Conservation (phyloP, 1,284 basidiomycete species). For the Leccinum insolens region DNA sequence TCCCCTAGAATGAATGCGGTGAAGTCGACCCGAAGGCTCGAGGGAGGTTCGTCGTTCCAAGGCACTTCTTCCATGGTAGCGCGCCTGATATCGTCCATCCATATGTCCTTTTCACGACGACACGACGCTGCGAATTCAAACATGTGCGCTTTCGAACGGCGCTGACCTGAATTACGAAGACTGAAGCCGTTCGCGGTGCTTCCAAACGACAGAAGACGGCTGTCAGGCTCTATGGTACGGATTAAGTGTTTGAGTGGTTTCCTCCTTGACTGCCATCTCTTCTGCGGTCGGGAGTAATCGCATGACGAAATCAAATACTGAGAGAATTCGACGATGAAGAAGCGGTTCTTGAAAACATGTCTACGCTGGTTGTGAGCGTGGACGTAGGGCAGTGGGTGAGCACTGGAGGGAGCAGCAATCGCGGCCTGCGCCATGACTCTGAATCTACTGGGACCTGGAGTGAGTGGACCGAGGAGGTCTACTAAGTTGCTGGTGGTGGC, state of each 20-base stretch:
- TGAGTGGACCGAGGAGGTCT: conserved; percentile 4
- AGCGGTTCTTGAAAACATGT: conserved; percentile 55
- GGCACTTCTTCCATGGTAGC: too few relatives aligned
- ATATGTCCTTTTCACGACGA: too few relatives aligned
- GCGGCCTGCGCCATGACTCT: conserved; percentile 32
- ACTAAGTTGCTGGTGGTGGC: conserved; percentile 12
- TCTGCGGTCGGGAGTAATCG: conserved; percentile 87
- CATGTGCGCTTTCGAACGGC: background rate
- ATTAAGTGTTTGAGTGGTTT: conserved; percentile 94
- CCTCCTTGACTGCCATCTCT: conserved; percentile 91
- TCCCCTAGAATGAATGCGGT: conserved; percentile 39
- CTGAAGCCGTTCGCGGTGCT: conserved; percentile 95
- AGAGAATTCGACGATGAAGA: conserved; percentile 68
- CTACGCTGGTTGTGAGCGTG: conserved; percentile 37
- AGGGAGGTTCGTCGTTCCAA: too few relatives aligned
- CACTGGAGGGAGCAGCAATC: conserved; percentile 19
- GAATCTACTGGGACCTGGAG: conserved; percentile 1
- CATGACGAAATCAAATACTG: conserved; percentile 84
- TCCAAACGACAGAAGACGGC: conserved; percentile 91
- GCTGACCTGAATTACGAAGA: conserved; percentile 89
- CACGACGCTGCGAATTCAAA: too few relatives aligned
- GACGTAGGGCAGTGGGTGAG: conserved; percentile 32
- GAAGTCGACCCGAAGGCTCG: conserved; percentile 46
- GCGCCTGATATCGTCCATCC: too few relatives aligned
- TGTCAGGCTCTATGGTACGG: conserved; percentile 91